Base-by-base conservation (phyloP, 768 basidiomycete genomes). In the Boletus rubroflammeus region DNA sequence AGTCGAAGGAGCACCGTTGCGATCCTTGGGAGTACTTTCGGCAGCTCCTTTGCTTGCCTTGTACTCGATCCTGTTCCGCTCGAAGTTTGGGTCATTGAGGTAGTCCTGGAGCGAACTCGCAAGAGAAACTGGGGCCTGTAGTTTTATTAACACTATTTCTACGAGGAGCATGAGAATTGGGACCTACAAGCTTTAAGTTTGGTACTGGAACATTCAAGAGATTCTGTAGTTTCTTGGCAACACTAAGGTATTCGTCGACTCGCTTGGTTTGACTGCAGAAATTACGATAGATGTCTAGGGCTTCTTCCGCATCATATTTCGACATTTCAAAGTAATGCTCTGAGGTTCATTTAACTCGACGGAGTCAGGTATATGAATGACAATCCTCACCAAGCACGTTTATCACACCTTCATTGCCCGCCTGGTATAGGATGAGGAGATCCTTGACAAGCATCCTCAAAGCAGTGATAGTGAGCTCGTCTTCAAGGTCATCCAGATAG, bases 241-340 rank as follows among this genome's bases (percentile, higher is more conserved):
- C 86, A 13, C 85, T 86, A 15, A 99, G 81, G 63, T 86, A 99
- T 65, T 97, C 95, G 4, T 96, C 91, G 5, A 98, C 95, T 35
- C 77, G 78, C 63, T 98, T 93, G 0, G 96, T 93, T 70, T 98
- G 93, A 47, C 81, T 84, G 73, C 95, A 98, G 72, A 99, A 99
- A 56, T 88, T 83, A 51, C 93, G 90, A 75, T 99, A 99, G 56
- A 98, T 85, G 17, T 74, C 71, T 25, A 98, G 81, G 2, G 96
- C 90, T 31, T 89, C 84, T 35, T 81, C 74, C 0, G 96, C 97
- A 66, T 98, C 96, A n/a, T 85, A 72, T 58, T 90, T 88, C 0
- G 93, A 92, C 97, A 98, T 98, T 68, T 97, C 95, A 64, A 98
- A 98, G 72, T 97, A 99, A 72, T 96, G 89, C 66, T 98, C 97